Base-by-base conservation (phyloP, 1,284 basidiomycete genomes). In the Trichosporon sp. region DNA sequence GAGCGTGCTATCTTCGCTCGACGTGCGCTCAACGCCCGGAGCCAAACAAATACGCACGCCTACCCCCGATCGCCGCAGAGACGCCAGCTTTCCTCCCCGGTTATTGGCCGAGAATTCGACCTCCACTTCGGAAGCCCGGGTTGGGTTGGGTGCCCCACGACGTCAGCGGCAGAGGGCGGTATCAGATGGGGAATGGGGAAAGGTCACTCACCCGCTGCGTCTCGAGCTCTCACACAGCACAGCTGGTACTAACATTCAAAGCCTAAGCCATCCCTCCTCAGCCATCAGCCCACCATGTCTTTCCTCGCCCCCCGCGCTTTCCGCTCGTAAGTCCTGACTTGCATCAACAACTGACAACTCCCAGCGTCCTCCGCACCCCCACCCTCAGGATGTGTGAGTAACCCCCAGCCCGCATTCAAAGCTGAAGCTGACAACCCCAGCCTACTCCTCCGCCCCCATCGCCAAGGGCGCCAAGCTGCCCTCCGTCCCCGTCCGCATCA, bases 401-500 rank as follows among this genome's bases (percentile, higher is more conserved):
- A 4, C 59, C 26, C 6, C 2, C 51, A 16, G 3, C 7, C 2
- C 19, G 26, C 26, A 26, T 26, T 26, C 26, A 26, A 26, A 26
- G 26, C 26, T 19, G 8, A 3, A 10, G 51, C 59, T 63, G 31
- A 63, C 59, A 14, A 14, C 32, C 31, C 35, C 59, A 63, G 59
- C 59, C 16, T 63, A 85, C 54, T 84, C 88, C 38, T 87, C 86
- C 46, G 84, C 88, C 2, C 85, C 85, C 8, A 81, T 90, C 68
- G 77, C 79, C 32, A 75, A 79, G 37, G 85, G 89, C 68, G 80
- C 86, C 11, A 40, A 68, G 31, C 86, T 89, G 75, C 81, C 81
- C 35, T 76, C 80, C n/a, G 81, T 86, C 3, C 84, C 87, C 26
- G 87, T 91, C 78, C 91, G 91, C 79, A 86, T 89, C 77, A 87